Conservation (phyloP, 2,329 filamentous ascomycete genomes). For the Botrytis paeoniae region DNA sequence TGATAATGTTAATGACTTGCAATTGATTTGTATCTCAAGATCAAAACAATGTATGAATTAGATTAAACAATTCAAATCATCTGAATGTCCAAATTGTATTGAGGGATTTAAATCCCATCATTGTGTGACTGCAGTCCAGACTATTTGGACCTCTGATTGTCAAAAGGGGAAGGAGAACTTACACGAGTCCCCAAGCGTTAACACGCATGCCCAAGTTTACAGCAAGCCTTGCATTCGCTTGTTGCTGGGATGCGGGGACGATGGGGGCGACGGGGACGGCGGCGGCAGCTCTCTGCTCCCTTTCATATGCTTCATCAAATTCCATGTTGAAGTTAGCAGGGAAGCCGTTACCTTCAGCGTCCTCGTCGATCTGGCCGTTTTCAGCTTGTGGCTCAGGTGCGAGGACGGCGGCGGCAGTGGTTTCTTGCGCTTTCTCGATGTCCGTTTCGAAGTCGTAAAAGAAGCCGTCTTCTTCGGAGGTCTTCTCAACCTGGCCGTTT, state of each 20-base stretch:
- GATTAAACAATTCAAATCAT: background rate
- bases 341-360: background rate
- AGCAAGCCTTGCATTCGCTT: background rate
- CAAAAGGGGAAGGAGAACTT: background rate
- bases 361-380: background rate
- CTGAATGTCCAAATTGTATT: background rate
- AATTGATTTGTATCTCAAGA: background rate
- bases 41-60: background rate
- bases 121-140: background rate
- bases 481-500: too few relatives aligned
- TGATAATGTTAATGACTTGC: rapidly evolving
- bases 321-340: too few relatives aligned
- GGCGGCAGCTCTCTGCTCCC: too few relatives aligned
- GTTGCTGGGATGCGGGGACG: too few relatives aligned
- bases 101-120: background rate
- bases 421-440: too few relatives aligned
- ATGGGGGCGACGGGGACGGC: too few relatives aligned
- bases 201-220: rapidly evolving
- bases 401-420: too few relatives aligned
- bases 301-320: too few relatives aligned
- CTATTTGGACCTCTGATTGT: background rate
- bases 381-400: background rate
- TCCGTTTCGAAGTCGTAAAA: too few relatives aligned
- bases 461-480: too few relatives aligned
- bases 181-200: rapidly evolving